These are phyloP conservation scores for Selenicereus undatus DNA, from an alignment of 148 eudicot species.

Conservation along the genomic window DNA sequence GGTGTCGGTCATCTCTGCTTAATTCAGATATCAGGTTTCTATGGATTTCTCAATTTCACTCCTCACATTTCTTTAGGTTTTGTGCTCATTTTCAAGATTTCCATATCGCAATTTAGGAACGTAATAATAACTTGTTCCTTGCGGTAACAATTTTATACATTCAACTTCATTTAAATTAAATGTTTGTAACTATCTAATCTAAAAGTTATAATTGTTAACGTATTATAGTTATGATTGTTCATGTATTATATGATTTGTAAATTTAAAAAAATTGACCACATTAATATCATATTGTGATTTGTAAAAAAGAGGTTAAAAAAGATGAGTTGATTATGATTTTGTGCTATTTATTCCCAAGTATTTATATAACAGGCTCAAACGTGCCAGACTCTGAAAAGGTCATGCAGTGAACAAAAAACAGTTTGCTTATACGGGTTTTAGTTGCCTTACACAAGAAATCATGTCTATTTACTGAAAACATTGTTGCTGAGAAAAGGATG, in stretches of 20 bases:
- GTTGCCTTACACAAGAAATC: background rate
- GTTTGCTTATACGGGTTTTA: background rate
- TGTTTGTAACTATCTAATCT: background rate
- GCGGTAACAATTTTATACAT: background rate
- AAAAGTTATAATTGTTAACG: too few species aligned
- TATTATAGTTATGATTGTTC: too few species aligned
- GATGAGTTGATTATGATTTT: background rate
- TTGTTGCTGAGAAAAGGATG: background rate
- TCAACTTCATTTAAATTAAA: background rate
- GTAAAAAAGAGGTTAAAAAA: background rate
- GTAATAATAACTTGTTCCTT: background rate
- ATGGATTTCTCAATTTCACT: background rate
- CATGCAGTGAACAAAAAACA: background rate
- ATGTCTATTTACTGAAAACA: background rate
- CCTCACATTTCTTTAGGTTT: background rate
- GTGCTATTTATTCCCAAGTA: background rate
- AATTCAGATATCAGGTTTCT: background rate
- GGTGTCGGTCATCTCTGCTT: background rate
- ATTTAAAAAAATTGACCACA: background rate
- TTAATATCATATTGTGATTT: background rate
- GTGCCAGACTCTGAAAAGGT: background rate
- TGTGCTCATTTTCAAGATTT: background rate
- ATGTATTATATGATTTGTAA: too few species aligned
- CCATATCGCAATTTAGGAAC: background rate
- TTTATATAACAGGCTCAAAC: background rate